Evolutionary conservation across 306 rosid species (phyloP).

Genomic region (Aeschynomene evenia): DNA sequence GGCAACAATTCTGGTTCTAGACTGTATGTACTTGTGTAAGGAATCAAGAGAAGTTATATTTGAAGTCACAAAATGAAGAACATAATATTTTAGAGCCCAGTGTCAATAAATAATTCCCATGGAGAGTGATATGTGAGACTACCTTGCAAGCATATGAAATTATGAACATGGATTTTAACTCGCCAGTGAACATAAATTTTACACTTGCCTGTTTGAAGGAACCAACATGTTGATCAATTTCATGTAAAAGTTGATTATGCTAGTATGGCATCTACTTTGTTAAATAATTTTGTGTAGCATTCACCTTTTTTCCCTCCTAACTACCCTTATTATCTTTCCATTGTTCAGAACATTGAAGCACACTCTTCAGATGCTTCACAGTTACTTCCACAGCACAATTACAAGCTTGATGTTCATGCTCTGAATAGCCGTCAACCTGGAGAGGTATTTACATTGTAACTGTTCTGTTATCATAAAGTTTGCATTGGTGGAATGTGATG

Average conservation of each 20-base stretch:
- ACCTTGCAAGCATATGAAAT: not conserved
- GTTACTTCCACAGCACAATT: conserved; percentile 91
- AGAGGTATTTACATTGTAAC: conserved; percentile 56
- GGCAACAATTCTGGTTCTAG: conserved; percentile 11
- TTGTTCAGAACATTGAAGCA: conserved; percentile 77
- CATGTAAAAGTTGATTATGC: conserved; percentile 26
- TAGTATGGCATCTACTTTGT: conserved; percentile 24
- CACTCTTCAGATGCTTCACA: conserved; percentile 82
- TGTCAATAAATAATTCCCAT: conserved; percentile 14
- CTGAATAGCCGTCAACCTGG: conserved; percentile 87
- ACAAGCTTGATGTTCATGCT: conserved; percentile 95
- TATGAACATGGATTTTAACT: not conserved
- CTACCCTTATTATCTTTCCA: conserved; percentile 29
- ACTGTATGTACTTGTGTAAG: not conserved
- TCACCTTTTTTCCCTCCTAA: conserved; percentile 22
- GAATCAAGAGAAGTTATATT: not conserved
- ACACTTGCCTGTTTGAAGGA: not conserved
- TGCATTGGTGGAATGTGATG: conserved; percentile 9
- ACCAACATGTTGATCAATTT: conserved; percentile 7
- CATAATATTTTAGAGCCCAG: not conserved
- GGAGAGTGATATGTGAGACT: not conserved
- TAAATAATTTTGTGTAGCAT: not conserved
- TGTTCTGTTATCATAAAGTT: conserved; percentile 20
- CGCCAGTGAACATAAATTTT: conserved; percentile 11
- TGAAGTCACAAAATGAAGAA: conserved; percentile 14